A percentile compares a stretch with the other conserved stretches of the same genome.
phyloP scores from a whole-genome alignment of 495 filamentous ascomycete species.

The Aspergillus ellipticus region DNA sequence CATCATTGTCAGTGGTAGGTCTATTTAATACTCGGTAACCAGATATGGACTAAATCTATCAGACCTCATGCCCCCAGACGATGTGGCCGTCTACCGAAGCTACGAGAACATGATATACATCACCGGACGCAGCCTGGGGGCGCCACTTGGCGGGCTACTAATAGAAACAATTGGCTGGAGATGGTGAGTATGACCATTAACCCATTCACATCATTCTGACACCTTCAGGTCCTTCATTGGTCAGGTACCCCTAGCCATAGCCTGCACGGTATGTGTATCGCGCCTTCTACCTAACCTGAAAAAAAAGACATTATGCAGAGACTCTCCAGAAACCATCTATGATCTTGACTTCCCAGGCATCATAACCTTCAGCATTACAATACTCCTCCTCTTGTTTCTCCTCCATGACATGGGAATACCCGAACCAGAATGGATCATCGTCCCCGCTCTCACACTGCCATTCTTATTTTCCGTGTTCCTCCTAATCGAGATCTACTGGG shows the following conservation, averaged over 20 bases:
- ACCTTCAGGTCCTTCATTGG: constrained; percentile 24
- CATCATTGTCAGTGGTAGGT: constrained; percentile 24
- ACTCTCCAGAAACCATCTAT: not conserved
- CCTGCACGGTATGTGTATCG: constrained; percentile 18
- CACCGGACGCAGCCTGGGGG: constrained; percentile 22
- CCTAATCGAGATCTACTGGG: constrained; percentile 23
- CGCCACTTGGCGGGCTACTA: constrained; percentile 26
- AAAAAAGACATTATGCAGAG: constrained; percentile 5
- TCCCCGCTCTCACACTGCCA: constrained; percentile 6
- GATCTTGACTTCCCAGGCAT: constrained; percentile 22
- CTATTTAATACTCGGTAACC: not conserved
- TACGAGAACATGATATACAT: constrained; percentile 26
- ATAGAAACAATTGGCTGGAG: constrained; percentile 28
- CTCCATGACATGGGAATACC: constrained; percentile 4
- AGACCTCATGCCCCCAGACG: constrained; percentile 23
- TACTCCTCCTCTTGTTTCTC: constrained; percentile 12
- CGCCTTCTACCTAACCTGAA: constrained; percentile 14
- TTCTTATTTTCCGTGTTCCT: constrained; percentile 14
- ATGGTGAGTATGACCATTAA: constrained; percentile 17
- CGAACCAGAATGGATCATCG: not conserved
- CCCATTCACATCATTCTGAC: not conserved
- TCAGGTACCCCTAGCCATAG: constrained; percentile 23
- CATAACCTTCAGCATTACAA: constrained; percentile 11
- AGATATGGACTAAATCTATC: not conserved
- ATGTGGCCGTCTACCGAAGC: constrained; percentile 26